Evolutionary conservation across 1,139 yeast genomes (phyloP).

Genomic region (Kodamaea sp.): DNA sequence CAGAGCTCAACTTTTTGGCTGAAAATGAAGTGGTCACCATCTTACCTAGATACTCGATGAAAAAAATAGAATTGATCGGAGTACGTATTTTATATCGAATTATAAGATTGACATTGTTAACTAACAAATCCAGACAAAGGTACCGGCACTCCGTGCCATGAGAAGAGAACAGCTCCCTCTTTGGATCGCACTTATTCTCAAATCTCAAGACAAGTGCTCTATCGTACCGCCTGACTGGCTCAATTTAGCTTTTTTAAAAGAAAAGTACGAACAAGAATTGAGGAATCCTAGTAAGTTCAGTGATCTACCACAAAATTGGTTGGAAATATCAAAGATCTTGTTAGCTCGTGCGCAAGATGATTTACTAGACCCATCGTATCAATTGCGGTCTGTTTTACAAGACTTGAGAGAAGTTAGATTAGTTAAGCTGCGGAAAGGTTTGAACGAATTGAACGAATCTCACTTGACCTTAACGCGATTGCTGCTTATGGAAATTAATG

Average conservation of each 20-base stretch:
- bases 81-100: slow-evolving; percentile 29
- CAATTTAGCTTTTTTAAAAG: slow-evolving; percentile 50
- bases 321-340: slow-evolving; percentile 69
- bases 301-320: slow-evolving; percentile 82
- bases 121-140: slow-evolving; percentile 29
- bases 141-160: slow-evolving; percentile 62
- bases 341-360: slow-evolving; percentile 73
- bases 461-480: slow-evolving; percentile 82
- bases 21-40: slow-evolving; percentile 74
- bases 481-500: slow-evolving; percentile 81
- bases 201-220: slow-evolving; percentile 81
- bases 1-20: slow-evolving; percentile 79
- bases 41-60: slow-evolving; percentile 71
- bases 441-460: slow-evolving; percentile 73
- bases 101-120: slow-evolving; percentile 3
- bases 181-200: slow-evolving; percentile 83
- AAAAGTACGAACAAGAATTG: slow-evolving; percentile 66
- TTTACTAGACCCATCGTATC: slow-evolving; percentile 60
- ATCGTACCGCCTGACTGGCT: slow-evolving; percentile 90
- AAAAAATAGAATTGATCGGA: slow-evolving; percentile 61
- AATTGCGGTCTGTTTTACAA: slow-evolving; percentile 65
- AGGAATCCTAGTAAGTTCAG: slow-evolving; percentile 58
- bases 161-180: slow-evolving; percentile 70
- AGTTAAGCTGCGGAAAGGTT: slow-evolving; percentile 77
- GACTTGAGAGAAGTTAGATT: slow-evolving; percentile 82